Base-by-base conservation (phyloP, 2,329 filamentous ascomycete genomes). In the Colletotrichum liriopes region DNA sequence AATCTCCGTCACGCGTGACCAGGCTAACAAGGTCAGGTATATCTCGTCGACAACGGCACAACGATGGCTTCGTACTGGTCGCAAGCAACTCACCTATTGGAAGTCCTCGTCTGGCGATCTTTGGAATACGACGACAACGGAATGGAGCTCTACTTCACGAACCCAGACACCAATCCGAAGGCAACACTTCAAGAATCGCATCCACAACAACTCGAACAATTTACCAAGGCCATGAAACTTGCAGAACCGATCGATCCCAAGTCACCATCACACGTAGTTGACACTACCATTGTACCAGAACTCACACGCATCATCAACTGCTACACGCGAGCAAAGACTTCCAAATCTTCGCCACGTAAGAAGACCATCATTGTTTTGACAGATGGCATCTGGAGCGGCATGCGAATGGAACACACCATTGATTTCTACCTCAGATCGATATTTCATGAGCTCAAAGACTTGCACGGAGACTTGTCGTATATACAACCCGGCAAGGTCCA, bases 81-180 rank as follows among this genome's bases (percentile, higher is more conserved):
- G 23, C 58, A 77, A 6, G 78, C 74, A 9, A 77, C 55, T 2
- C 69, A 69, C 16, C 52, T 80, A 0, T 71, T 81, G 12, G 58
- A 60, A 52, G 74, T 77, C 1, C 75, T 80, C 0, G 72, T 78
- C 20, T 74, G 73, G 74, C 76, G 79, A 60, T 74, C 75, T 6
- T 26, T 69, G 5, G 77, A 75, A n/a, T 77, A 78, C 35, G 79
- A 81, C 45, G 69, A 77, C 5, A 72, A 81, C 59, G 79, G 79
- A 3, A 77, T 80, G 73, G 79, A 80, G 35, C 43, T 73, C 4
- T 73, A 66, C 39, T 73, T 73, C 29, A 73, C 67, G 3, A 26
- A 65, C 11, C 67, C 61, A 1, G 60, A 70, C 62, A 70, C 67
- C 2, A 5, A 37, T 14, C 39, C 43, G 1, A 51, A 18, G n/a